A percentile compares a stretch with the other conserved stretches of the same genome.
These are phyloP conservation scores for Dryadomyces quercivorus DNA, from an alignment of 2,329 filamentous ascomycete species.

Conservation along the genomic window DNA sequence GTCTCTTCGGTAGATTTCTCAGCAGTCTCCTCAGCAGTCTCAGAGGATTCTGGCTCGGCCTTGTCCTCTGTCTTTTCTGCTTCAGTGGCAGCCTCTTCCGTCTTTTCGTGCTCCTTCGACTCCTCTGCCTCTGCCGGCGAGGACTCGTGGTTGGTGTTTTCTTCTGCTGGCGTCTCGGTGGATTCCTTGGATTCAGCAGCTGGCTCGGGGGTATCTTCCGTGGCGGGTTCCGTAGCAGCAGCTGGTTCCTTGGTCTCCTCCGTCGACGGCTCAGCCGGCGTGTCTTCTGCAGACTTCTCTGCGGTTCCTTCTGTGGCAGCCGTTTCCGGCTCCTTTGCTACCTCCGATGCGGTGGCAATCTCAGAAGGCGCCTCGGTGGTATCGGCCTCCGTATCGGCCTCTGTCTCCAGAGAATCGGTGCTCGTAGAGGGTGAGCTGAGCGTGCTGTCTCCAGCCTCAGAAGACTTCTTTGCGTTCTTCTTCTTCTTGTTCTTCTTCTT, in stretches of 20 bases:
- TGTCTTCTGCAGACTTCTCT: neutral
- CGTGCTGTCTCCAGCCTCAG: too few relatives aligned
- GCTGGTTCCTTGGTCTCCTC: neutral
- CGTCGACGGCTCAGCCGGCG: neutral
- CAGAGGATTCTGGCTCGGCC: neutral
- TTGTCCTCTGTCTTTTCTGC: neutral
- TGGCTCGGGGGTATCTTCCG: neutral
- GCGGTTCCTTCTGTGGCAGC: neutral
- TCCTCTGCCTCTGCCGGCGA: neutral
- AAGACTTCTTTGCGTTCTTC: slow-evolving; percentile 1
- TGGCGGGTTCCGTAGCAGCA: neutral
- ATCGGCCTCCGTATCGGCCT: neutral
- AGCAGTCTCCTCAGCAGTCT: neutral
- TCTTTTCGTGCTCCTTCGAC: neutral
- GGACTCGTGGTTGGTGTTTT: too few relatives aligned
- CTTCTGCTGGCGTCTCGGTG: neutral
- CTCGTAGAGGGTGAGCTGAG: neutral
- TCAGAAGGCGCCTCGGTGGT: neutral
- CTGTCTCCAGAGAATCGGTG: neutral
- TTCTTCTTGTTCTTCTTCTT: slow-evolving; percentile 5
- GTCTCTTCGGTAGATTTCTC: slow-evolving; percentile 1
- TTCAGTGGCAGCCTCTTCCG: neutral
- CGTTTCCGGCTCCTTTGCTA: neutral
- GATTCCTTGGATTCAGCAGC: neutral
- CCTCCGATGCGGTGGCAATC: neutral